These are phyloP conservation scores for Sphagnurus paluster DNA, from an alignment of 1,284 basidiomycete genomes.

Conservation along the genomic window DNA sequence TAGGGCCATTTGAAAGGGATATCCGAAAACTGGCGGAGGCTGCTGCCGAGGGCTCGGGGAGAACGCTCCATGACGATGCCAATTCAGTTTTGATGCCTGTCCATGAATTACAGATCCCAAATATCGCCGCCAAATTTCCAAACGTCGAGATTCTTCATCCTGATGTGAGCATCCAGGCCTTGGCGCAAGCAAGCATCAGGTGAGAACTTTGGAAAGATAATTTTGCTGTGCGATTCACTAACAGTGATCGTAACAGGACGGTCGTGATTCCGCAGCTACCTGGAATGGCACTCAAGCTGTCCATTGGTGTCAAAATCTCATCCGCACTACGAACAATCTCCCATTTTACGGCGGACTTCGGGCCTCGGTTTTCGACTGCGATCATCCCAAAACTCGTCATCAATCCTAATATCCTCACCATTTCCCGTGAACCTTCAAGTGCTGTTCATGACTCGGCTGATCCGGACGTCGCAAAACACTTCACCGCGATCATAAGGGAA, in stretches of 20 bases:
- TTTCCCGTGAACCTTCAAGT: conserved; percentile 47
- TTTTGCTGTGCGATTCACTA: neutral
- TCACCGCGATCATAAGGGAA: conserved; percentile 46
- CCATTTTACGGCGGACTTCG: conserved; percentile 54
- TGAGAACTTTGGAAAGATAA: conserved; percentile 23
- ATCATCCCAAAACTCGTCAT: conserved; percentile 45
- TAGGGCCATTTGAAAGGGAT: conserved; percentile 41
- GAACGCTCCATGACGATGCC: conserved; percentile 23
- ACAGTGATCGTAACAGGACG: conserved; percentile 33
- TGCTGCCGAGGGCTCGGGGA: conserved; percentile 30
- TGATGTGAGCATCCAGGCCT: conserved; percentile 37
- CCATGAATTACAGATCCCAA: conserved; percentile 50
- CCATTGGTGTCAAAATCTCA: conserved; percentile 53
- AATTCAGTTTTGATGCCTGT: conserved; percentile 42
- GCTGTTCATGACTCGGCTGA: conserved; percentile 40
- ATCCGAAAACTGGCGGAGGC: conserved; percentile 31
- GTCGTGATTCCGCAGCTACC: conserved; percentile 42
- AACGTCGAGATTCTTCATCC: conserved; percentile 38
- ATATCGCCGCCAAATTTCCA: conserved; percentile 39
- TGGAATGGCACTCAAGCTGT: conserved; percentile 44
- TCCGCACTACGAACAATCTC: conserved; percentile 54
- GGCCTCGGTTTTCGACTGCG: conserved; percentile 48
- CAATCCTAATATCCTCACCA: conserved; percentile 36
- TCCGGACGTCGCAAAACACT: conserved; percentile 48
- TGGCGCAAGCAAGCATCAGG: conserved; percentile 53